Evolutionary conservation across 2,329 filamentous ascomycete species (phyloP).

Genomic region (Dryadomyces sulphureus): DNA sequence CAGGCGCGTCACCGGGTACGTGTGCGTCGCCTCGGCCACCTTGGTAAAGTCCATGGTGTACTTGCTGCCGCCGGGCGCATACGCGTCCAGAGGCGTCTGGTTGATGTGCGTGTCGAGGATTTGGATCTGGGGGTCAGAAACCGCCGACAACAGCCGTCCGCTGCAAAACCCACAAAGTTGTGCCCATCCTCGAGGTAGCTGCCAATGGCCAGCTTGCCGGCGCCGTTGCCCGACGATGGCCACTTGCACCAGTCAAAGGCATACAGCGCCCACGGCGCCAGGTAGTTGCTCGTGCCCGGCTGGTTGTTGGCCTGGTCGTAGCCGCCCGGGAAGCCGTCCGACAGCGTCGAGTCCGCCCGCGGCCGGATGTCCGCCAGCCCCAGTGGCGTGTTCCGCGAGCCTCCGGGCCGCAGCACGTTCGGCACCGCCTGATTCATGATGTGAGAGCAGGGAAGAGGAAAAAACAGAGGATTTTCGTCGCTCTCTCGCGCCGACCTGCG

Average conservation of each 20-base stretch:
- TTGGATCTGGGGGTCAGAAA: conserved; percentile 57
- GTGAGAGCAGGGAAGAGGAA: background rate
- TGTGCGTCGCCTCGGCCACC: conserved; percentile 91
- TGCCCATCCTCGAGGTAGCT: conserved; percentile 97
- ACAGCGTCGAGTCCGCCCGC: conserved; percentile 66
- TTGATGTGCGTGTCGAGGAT: conserved; percentile 79
- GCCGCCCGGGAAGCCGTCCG: conserved; percentile 52
- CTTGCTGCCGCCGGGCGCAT: conserved; percentile 54
- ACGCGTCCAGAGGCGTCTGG: conserved; percentile 53
- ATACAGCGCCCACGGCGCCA: conserved; percentile 90
- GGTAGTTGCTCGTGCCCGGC: conserved; percentile 74
- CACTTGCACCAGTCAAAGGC: conserved; percentile 99
- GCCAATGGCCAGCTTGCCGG: conserved; percentile 85
- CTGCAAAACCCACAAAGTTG: conserved; percentile 62
- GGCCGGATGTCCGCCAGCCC: conserved; percentile 86
- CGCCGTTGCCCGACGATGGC: conserved; percentile 64
- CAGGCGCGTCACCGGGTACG: conserved; percentile 89
- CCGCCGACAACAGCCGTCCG: conserved; percentile 5
- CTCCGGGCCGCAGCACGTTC: conserved; percentile 44
- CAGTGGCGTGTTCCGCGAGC: conserved; percentile 68
- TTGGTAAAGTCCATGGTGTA: conserved; percentile 81
- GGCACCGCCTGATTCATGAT: conserved; percentile 29
- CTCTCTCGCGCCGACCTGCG: no score
- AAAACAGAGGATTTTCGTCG: no score
- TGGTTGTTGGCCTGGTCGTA: conserved; percentile 53